Evolutionary conservation across 1,139 yeast genomes (phyloP).

Genomic region (Suhomyces chickasaworum): DNA sequence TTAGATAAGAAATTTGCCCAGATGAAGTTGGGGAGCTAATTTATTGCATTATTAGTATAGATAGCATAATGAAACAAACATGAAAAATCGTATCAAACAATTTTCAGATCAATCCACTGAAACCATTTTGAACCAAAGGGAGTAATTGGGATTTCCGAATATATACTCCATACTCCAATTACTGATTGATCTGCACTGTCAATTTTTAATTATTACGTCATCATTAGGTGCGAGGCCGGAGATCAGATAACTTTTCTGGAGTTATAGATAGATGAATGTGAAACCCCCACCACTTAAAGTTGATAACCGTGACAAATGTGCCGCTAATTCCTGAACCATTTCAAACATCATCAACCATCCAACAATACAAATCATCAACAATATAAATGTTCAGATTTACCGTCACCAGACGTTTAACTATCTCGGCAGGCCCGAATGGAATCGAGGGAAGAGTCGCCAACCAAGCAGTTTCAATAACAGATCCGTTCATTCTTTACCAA

Average conservation of each 20-base stretch:
- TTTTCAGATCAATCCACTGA: too few species aligned
- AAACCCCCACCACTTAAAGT: too few species aligned
- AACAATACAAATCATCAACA: too few species aligned
- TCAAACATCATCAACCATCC: neutral
- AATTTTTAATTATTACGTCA: neutral
- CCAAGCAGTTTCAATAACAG: slow-evolving; percentile 51
- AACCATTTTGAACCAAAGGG: too few species aligned
- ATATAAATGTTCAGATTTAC: neutral
- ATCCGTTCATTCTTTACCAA: slow-evolving; percentile 62
- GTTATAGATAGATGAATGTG: too few species aligned
- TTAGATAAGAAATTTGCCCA: slow-evolving; percentile 47
- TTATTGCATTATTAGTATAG: neutral
- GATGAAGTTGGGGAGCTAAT: slow-evolving; percentile 27
- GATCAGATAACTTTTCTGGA: neutral
- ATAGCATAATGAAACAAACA: neutral
- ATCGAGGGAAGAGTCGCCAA: slow-evolving; percentile 42
- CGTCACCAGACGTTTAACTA: neutral
- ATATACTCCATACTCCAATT: too few species aligned
- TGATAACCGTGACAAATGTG: neutral
- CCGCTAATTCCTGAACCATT: neutral
- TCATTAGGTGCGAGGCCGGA: neutral
- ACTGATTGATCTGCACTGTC: neutral
- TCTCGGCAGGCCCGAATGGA: slow-evolving; percentile 31
- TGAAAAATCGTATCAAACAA: too few species aligned
- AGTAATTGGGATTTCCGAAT: too few species aligned